Percentiles rank a stretch among this genome's conserved stretches.
phyloP scores from a whole-genome alignment of 306 rosid genomes.

The Begonia loranthoides region DNA sequence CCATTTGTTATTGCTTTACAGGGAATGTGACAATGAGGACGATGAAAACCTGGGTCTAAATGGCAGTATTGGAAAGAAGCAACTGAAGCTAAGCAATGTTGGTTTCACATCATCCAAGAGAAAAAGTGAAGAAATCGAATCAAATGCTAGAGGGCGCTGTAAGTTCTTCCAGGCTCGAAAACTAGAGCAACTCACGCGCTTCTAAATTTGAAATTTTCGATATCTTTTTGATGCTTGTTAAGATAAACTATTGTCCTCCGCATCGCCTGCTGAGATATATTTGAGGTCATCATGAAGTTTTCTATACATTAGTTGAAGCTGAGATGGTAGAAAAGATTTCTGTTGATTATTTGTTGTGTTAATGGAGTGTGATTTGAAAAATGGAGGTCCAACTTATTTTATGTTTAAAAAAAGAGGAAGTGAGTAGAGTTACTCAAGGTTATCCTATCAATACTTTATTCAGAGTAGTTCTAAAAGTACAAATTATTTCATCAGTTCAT shows the following conservation, averaged over 20 bases:
- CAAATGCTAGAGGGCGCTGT: conserved; percentile 75
- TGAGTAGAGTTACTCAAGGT: no score
- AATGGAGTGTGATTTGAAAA: no score
- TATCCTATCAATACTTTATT: no score
- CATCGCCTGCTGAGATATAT: no score
- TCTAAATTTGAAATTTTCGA: conserved; percentile 16
- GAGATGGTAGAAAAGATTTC: no score
- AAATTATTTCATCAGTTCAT: neutral
- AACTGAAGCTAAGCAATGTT: conserved; percentile 52
- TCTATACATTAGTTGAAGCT: no score
- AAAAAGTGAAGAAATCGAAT: conserved; percentile 81
- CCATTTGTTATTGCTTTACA: conserved; percentile 11
- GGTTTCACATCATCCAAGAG: conserved; percentile 64
- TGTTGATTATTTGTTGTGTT: no score
- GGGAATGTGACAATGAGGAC: conserved; percentile 63
- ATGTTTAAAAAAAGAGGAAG: no score
- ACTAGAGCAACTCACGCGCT: conserved; percentile 53
- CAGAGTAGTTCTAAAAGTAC: neutral
- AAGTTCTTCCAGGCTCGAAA: conserved; percentile 77
- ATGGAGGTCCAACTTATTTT: no score
- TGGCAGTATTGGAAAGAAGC: conserved; percentile 40
- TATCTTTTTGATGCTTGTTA: no score
- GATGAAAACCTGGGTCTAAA: conserved; percentile 29
- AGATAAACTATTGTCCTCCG: no score
- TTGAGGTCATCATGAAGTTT: no score